Conservation (phyloP, 371 early-diverging fungal genomes). For the Neoconidiobolus thromboides region DNA sequence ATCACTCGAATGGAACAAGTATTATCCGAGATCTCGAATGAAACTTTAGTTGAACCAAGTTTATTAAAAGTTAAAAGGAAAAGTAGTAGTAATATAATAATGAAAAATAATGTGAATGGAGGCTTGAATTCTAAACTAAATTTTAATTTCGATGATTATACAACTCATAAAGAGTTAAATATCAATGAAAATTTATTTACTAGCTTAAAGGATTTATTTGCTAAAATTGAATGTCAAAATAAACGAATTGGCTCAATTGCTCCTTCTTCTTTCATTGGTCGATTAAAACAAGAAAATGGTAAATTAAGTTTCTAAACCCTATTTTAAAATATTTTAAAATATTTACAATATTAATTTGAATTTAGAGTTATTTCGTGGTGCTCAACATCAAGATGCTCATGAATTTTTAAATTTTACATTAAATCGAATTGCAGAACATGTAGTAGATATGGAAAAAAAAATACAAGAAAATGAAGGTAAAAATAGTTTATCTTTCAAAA, state of each 20-base stretch:
- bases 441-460: conserved; percentile 32
- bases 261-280: conserved; percentile 70
- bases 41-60: neutral
- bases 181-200: conserved; percentile 68
- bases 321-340: neutral
- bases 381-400: conserved; percentile 94
- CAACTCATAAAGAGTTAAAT: conserved; percentile 23
- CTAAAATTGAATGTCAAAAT: conserved; percentile 57
- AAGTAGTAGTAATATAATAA: neutral
- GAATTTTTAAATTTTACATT: conserved; percentile 88
- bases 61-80: conserved; percentile 2
- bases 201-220: conserved; percentile 71
- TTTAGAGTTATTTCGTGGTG: conserved; percentile 73
- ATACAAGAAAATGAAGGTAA: conserved; percentile 13
- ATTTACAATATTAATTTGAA: neutral
- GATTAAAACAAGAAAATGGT: conserved; percentile 81
- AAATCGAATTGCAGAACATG: conserved; percentile 80
- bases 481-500: conserved; percentile 2
- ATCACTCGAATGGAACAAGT: conserved; percentile 11
- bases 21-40: neutral
- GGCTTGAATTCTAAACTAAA: neutral
- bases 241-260: conserved; percentile 70
- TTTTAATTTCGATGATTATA: conserved; percentile 16
- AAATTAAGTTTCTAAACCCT: conserved; percentile 9
- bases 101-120: neutral